Evolutionary conservation across 2,329 filamentous ascomycete species (phyloP).

Genomic region (Aspergillus udagawae): DNA sequence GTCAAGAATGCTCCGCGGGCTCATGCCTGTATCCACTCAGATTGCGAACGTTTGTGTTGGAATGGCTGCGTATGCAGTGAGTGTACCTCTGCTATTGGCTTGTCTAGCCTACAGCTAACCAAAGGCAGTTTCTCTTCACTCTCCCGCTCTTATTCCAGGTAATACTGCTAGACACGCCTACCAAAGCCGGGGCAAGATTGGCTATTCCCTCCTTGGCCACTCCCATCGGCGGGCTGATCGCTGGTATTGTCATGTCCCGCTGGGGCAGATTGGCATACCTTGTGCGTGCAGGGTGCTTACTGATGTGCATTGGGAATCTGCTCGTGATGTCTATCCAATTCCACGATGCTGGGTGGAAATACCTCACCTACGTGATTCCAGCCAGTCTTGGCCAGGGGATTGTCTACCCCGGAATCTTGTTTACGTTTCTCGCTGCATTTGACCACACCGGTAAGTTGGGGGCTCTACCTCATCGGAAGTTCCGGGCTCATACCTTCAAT

Average conservation of each 20-base stretch:
- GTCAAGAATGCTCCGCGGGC: constrained; percentile 51
- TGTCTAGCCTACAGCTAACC: not conserved
- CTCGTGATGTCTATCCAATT: constrained; percentile 41
- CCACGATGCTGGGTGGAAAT: constrained; percentile 43
- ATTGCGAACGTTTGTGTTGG: constrained; percentile 59
- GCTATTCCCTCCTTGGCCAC: constrained; percentile 45
- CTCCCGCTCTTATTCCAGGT: constrained; percentile 45
- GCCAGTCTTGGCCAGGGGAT: constrained; percentile 47
- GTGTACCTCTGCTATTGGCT: constrained; percentile 20
- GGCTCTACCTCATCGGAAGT: not conserved
- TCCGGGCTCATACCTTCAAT: not conserved
- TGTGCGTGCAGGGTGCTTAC: constrained; percentile 36
- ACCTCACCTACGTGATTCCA: constrained; percentile 43
- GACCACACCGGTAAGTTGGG: constrained; percentile 52
- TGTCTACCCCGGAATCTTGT: constrained; percentile 49
- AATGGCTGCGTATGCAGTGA: constrained; percentile 59
- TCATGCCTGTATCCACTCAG: constrained; percentile 53
- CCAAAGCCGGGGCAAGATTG: constrained; percentile 42
- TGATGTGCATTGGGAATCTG: constrained; percentile 45
- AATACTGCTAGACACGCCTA: constrained; percentile 40
- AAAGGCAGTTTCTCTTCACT: constrained; percentile 44
- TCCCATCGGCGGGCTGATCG: constrained; percentile 42
- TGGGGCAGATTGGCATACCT: constrained; percentile 43
- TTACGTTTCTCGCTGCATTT: constrained; percentile 60
- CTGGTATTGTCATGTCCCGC: constrained; percentile 46